These are phyloP conservation scores for Silene noctiflora DNA, from an alignment of 179 eudicot species.

Conservation along the genomic window DNA sequence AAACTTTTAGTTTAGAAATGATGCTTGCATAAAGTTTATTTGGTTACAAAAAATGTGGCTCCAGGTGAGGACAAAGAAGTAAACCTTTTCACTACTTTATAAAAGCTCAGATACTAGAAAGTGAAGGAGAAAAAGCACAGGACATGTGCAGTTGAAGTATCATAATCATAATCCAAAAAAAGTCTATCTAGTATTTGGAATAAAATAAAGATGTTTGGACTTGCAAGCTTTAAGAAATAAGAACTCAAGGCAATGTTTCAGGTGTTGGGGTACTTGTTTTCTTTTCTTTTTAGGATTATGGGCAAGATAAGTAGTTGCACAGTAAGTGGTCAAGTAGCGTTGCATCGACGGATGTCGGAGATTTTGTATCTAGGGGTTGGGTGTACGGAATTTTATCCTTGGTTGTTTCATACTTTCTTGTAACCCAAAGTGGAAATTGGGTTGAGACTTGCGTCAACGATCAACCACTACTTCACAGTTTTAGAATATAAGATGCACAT, in stretches of 20 bases:
- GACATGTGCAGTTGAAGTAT: constrained; percentile 27
- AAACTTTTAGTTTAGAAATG: constrained; percentile 12
- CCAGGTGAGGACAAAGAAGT: constrained; percentile 23
- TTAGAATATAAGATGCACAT: no score
- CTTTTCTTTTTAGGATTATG: not conserved
- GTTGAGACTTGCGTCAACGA: no score
- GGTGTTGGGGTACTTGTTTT: constrained; percentile 12
- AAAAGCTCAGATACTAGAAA: constrained; percentile 5
- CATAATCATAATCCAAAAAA: constrained; percentile 17
- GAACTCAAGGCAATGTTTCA: constrained; percentile 13
- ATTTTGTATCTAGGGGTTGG: no score
- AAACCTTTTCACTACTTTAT: constrained; percentile 21
- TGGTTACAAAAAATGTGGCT: constrained; percentile 16
- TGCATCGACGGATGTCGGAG: no score
- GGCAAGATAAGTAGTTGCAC: constrained; percentile 10
- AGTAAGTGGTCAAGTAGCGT: not conserved
- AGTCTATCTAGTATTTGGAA: constrained; percentile 21
- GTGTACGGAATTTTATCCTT: no score
- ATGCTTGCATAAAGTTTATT: constrained; percentile 20
- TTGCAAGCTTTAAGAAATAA: constrained; percentile 10
- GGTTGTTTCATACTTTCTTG: not conserved
- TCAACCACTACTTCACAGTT: no score
- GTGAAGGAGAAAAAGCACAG: constrained; percentile 6
- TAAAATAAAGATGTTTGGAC: constrained; percentile 23
- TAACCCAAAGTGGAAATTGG: not conserved